A percentile compares a stretch with the other conserved stretches of the same genome.
Evolutionary conservation across 495 filamentous ascomycete genomes (phyloP).

Genomic region (Amphirosellinia nigrospora): DNA sequence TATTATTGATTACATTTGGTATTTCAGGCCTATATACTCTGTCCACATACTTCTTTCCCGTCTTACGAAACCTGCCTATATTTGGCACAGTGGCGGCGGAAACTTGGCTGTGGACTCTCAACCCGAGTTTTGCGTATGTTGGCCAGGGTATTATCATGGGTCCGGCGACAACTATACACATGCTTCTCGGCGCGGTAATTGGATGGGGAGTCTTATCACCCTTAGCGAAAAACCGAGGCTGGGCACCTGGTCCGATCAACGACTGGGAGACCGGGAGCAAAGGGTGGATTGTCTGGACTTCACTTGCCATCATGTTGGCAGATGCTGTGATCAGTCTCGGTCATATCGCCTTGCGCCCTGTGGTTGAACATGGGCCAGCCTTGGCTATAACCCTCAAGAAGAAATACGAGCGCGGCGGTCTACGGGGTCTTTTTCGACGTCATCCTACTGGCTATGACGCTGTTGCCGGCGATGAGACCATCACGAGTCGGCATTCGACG

Average conservation of each 20-base stretch:
- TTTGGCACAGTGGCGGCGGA: slow-evolving; percentile 76
- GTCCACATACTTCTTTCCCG: slow-evolving; percentile 89
- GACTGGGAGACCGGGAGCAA: slow-evolving; percentile 93
- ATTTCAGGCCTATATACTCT: slow-evolving; percentile 71
- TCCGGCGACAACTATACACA: slow-evolving; percentile 90
- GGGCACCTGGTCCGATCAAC: slow-evolving; percentile 84
- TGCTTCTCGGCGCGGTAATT: slow-evolving; percentile 88
- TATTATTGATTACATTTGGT: slow-evolving; percentile 59
- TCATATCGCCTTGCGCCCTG: slow-evolving; percentile 72
- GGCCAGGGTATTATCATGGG: slow-evolving; percentile 90
- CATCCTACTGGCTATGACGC: slow-evolving; percentile 26
- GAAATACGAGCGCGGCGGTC: slow-evolving; percentile 28
- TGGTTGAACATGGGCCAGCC: slow-evolving; percentile 38
- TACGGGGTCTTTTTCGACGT: slow-evolving; percentile 30
- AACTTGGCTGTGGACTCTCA: slow-evolving; percentile 94
- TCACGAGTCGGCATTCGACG: slow-evolving; percentile 30
- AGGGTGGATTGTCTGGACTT: slow-evolving; percentile 98
- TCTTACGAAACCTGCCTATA: slow-evolving; percentile 82
- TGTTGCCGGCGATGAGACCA: slow-evolving; percentile 28
- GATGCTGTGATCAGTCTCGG: slow-evolving; percentile 89
- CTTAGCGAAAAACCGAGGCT: slow-evolving; percentile 80
- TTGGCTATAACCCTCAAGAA: slow-evolving; percentile 23
- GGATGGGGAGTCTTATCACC: slow-evolving; percentile 94
- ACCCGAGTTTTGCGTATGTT: slow-evolving; percentile 92
- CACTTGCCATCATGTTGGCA: slow-evolving; percentile 93